These are phyloP conservation scores for Candida corydali DNA, from an alignment of 805 yeast species.

Conservation along the genomic window DNA sequence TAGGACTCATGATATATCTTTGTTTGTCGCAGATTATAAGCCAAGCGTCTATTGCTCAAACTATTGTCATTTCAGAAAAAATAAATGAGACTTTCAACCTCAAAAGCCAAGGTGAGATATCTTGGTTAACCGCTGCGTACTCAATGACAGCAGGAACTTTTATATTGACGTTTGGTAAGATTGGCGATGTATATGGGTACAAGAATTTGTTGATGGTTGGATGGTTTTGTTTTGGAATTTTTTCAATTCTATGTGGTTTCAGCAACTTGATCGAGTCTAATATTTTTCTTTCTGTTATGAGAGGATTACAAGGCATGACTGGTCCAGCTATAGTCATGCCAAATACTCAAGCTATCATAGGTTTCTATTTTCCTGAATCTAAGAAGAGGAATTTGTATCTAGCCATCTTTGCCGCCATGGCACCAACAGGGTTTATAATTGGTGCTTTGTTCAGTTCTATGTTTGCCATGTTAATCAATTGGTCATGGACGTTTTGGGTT, in stretches of 20 bases:
- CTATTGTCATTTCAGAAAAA: conserved; percentile 16
- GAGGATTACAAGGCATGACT: conserved; percentile 29
- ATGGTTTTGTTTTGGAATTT: conserved; percentile 18
- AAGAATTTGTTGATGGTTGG: conserved; percentile 25
- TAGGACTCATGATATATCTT: conserved; percentile 18
- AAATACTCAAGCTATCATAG: conserved; percentile 29
- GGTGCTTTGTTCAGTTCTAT: conserved; percentile 25
- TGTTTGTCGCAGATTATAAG: conserved; percentile 27
- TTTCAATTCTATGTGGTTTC: conserved; percentile 23
- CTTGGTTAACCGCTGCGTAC: conserved; percentile 34
- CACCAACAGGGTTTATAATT: conserved; percentile 28
- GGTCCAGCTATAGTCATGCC: conserved; percentile 34
- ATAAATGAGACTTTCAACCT: conserved; percentile 23
- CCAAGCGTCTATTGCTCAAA: conserved; percentile 28
- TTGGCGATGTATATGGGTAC: conserved; percentile 35
- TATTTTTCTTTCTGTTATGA: conserved; percentile 24
- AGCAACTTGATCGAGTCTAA: conserved; percentile 19
- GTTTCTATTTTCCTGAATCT: conserved; percentile 25
- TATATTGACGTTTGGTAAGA: conserved; percentile 28
- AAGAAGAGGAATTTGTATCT: conserved; percentile 17
- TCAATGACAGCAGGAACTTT: conserved; percentile 35
- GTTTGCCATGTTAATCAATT: conserved; percentile 25
- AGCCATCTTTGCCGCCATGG: conserved; percentile 32
- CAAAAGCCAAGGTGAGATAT: conserved; percentile 23
- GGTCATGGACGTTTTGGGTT: conserved; percentile 35